Base-by-base conservation (phyloP, 331 rosid genomes). In the Malus hybrid region DNA sequence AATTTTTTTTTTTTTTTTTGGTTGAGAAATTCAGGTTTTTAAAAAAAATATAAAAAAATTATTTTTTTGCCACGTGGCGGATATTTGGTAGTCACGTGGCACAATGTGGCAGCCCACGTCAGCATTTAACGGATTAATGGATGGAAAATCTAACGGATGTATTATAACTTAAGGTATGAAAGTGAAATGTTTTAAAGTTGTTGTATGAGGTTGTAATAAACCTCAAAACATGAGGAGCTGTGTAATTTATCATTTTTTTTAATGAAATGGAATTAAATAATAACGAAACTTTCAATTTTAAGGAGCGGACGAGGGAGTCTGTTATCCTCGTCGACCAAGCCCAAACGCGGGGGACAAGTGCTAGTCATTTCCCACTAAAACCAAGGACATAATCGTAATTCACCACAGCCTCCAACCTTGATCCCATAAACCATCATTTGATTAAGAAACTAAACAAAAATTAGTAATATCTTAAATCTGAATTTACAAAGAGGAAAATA, bases 261-360 rank as follows among this genome's bases (percentile, higher is more conserved):
- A 57, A 10, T 59, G 6, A 5, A 62, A 61, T 61, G 9, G 4
- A 39, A 39, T 1, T 10, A 42, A 10, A 42, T 4, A 42, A 42
- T 10, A 42, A 10, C 14, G 48, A 62, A 62, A 24, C 3, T 55
- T 12, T 65, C 7, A 71, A 57, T 56, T 71, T 60, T 27, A 15
- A 61, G 15, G 33, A 16, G 10, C 19, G 31, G 74, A 76, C 65
- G 70, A 18, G 55, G 64, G 73, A 69, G 50, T 74, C 66, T 6
- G 74, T 66, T 65, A 39, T 55, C 74, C 67, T 76, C 68, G 61
- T 67, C 57, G 34, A 33, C 29, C 31, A 60, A 67, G 64, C 71
- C 80, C 29, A 54, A 2, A 52, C 9, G 36, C 48, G 44, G 46
- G 54, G 32, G 57, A 80, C 71, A 67, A 33, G 33, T 15, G 52